Percentiles rank a stretch among this genome's conserved stretches.
These are phyloP conservation scores for Astragalus membranaceus DNA, from an alignment of 306 rosid species.

Conservation along the genomic window DNA sequence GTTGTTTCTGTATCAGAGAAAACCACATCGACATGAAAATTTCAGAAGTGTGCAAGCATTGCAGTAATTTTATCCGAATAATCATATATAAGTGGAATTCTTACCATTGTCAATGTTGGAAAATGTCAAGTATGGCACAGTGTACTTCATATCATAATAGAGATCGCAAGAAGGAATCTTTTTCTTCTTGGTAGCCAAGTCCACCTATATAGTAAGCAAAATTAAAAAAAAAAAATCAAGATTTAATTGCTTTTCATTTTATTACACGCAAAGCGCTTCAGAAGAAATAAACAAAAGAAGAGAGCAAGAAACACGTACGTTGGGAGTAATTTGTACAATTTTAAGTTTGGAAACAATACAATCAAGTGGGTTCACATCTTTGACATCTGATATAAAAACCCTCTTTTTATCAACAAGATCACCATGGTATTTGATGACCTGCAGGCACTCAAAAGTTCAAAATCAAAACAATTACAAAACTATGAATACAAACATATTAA, in stretches of 20 bases:
- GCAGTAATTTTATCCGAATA: not conserved
- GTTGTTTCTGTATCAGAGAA: not conserved
- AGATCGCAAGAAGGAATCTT: constrained; percentile 20
- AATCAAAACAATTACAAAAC: not conserved
- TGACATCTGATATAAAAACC: constrained; percentile 33
- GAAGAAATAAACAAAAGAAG: not conserved
- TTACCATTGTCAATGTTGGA: constrained; percentile 17
- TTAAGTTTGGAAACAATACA: constrained; percentile 29
- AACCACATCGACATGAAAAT: not conserved
- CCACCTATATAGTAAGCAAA: constrained; percentile 21
- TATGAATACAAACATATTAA: not conserved
- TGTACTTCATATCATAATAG: constrained; percentile 30
- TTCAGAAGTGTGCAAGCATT: not conserved
- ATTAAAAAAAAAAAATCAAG: no score
- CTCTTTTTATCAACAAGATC: constrained; percentile 23
- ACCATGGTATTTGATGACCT: constrained; percentile 29
- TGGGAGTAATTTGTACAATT: not conserved
- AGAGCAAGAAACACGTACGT: not conserved
- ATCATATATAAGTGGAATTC: not conserved
- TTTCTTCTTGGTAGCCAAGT: not conserved
- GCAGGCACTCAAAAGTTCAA: not conserved
- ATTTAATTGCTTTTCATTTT: no score
- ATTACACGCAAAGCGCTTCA: not conserved
- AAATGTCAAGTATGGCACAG: constrained; percentile 21
- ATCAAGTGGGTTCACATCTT: constrained; percentile 31